These are phyloP conservation scores for Umbelopsis vinacea DNA, from an alignment of 192 early-diverging fungal species.

Conservation along the genomic window DNA sequence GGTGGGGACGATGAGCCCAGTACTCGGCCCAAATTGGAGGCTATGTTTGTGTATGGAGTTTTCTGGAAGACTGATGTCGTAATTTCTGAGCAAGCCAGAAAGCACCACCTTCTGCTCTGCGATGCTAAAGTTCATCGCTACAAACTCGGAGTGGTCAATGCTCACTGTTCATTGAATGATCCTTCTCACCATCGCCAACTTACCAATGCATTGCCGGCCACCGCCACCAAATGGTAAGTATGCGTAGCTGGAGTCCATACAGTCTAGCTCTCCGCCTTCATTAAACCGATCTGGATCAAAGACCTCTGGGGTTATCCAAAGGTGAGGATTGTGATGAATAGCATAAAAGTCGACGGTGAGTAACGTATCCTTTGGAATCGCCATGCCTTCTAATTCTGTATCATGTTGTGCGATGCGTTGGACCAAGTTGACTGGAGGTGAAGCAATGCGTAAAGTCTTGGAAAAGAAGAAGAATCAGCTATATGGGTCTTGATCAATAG, in stretches of 20 bases:
- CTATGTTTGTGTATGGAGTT: constrained; percentile 35
- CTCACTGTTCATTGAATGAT: background rate
- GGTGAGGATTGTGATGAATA: constrained; percentile 14
- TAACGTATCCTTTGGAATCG: constrained; percentile 28
- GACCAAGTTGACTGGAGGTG: background rate
- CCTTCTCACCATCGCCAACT: background rate
- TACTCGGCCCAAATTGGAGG: background rate
- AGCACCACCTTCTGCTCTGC: constrained; percentile 61
- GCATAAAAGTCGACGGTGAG: constrained; percentile 24
- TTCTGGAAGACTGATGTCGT: constrained; percentile 15
- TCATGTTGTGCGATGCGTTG: constrained; percentile 19
- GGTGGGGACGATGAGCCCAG: background rate
- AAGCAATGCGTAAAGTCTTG: constrained; percentile 24
- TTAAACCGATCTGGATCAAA: constrained; percentile 35
- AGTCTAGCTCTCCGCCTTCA: constrained; percentile 3
- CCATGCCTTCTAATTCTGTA: background rate
- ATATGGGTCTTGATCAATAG: background rate
- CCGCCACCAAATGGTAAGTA: constrained; percentile 65
- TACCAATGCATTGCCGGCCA: constrained; percentile 59
- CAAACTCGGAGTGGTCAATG: constrained; percentile 49
- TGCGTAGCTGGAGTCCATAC: constrained; percentile 28
- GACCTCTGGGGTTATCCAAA: constrained; percentile 20
- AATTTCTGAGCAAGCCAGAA: constrained; percentile 32
- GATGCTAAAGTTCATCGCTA: constrained; percentile 66
- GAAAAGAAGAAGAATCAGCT: background rate